Conservation (phyloP, 805 yeast genomes). For the Diddensiella caesifluorescens region DNA sequence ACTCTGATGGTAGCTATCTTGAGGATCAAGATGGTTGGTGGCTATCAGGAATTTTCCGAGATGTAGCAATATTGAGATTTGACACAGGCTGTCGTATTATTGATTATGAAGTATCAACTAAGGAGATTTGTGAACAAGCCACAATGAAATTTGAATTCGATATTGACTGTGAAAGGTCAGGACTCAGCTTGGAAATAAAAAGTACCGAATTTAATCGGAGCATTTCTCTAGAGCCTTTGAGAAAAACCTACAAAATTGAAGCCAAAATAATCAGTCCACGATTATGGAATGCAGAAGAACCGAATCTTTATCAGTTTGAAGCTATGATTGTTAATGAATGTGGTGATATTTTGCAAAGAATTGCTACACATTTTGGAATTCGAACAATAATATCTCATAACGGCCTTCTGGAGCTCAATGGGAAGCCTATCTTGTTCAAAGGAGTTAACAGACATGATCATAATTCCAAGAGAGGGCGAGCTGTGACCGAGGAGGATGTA, state of each 20-base stretch:
- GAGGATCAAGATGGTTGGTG: slow-evolving; percentile 39
- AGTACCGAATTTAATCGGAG: neutral
- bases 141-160: slow-evolving; percentile 5
- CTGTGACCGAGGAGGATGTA: slow-evolving; percentile 33
- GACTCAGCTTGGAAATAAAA: too few relatives aligned
- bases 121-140: slow-evolving; percentile 15
- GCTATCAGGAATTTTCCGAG: slow-evolving; percentile 37
- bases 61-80: slow-evolving; percentile 31
- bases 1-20: slow-evolving; percentile 31
- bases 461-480: slow-evolving; percentile 34
- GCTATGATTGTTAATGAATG: slow-evolving; percentile 15
- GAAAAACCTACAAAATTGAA: neutral
- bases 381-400: slow-evolving; percentile 28
- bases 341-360: slow-evolving; percentile 12
- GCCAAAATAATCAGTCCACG: slow-evolving; percentile 20
- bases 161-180: neutral
- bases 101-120: slow-evolving; percentile 28
- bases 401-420: slow-evolving; percentile 32
- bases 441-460: slow-evolving; percentile 38
- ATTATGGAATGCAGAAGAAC: slow-evolving; percentile 36
- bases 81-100: slow-evolving; percentile 27
- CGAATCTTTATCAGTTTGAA: slow-evolving; percentile 27
- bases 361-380: slow-evolving; percentile 30
- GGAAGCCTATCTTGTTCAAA: slow-evolving; percentile 28
- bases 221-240: neutral